Evolutionary conservation across 164 flowering plant genomes (phyloP).

Genomic region (Dillenia suffruticosa): DNA sequence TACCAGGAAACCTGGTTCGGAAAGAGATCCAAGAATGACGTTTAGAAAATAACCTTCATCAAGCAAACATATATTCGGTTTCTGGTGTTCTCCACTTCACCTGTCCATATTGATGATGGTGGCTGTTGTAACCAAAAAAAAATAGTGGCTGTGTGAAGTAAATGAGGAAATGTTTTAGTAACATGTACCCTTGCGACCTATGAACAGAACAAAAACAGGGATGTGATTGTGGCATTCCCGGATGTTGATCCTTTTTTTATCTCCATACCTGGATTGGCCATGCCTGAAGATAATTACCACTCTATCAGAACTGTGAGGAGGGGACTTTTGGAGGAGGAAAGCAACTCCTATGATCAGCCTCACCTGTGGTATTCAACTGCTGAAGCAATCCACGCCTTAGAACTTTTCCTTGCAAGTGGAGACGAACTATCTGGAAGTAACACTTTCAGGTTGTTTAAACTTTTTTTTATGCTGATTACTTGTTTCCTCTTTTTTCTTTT

Average conservation of each 20-base stretch:
- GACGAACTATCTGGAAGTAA: conserved; percentile 39
- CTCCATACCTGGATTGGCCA: conserved; percentile 14
- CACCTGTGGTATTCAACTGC: conserved; percentile 71
- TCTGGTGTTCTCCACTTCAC: no score
- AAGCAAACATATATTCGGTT: no score
- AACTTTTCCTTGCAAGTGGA: conserved; percentile 56
- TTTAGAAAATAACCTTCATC: no score
- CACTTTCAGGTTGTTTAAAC: conserved; percentile 48
- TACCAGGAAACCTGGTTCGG: no score
- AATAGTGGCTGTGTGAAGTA: no score
- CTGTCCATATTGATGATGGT: no score
- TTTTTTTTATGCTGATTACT: neutral
- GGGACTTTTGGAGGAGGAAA: conserved; percentile 15
- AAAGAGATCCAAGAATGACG: no score
- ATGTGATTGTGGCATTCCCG: conserved; percentile 74
- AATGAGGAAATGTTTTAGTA: no score
- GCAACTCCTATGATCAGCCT: conserved; percentile 48
- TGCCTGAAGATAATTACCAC: conserved; percentile 5
- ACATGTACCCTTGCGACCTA: neutral
- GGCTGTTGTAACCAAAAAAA: no score
- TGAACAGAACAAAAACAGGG: conserved; percentile 75
- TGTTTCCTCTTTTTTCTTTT: neutral
- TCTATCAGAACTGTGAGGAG: conserved; percentile 20
- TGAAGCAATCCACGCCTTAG: conserved; percentile 57
- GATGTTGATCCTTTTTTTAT: conserved; percentile 58